A percentile compares a stretch with the other conserved stretches of the same genome.
phyloP scores from a whole-genome alignment of 805 yeast genomes.

The Candida silvicultrix region DNA sequence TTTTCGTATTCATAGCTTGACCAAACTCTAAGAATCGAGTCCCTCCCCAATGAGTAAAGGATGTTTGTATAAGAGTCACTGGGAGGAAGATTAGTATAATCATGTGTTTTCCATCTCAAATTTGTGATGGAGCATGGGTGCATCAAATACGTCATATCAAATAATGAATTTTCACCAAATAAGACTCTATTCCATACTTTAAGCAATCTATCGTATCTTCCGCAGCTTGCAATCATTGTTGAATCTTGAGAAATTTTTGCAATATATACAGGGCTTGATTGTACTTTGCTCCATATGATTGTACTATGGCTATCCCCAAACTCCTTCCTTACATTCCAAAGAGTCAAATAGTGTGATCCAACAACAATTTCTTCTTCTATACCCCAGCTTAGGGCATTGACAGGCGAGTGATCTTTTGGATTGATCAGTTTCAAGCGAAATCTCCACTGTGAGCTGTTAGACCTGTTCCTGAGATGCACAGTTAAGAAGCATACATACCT shows the following conservation, averaged over 20 bases:
- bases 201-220: conserved; percentile 56
- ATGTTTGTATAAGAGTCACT: conserved; percentile 38
- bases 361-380: conserved; percentile 45
- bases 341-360: conserved; percentile 49
- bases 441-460: conserved; percentile 33
- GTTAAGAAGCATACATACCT: conserved; percentile 4
- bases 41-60: conserved; percentile 60
- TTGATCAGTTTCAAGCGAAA: conserved; percentile 23
- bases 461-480: background rate
- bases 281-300: conserved; percentile 34
- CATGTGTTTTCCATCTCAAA: conserved; percentile 49
- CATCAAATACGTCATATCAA: conserved; percentile 63
- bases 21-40: conserved; percentile 60
- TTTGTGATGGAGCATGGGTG: conserved; percentile 55
- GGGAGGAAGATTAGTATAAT: conserved; percentile 14
- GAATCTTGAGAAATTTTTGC: conserved; percentile 64
- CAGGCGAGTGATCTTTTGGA: conserved; percentile 25
- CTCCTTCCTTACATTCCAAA: conserved; percentile 45
- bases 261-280: conserved; percentile 55
- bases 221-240: conserved; percentile 56
- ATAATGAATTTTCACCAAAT: conserved; percentile 56
- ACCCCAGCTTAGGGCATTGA: conserved; percentile 52
- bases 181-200: conserved; percentile 76
- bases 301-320: conserved; percentile 33
- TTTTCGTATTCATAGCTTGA: conserved; percentile 54